Conservation (phyloP, 2,329 filamentous ascomycete species). For the Pseudomassariella vexata region DNA sequence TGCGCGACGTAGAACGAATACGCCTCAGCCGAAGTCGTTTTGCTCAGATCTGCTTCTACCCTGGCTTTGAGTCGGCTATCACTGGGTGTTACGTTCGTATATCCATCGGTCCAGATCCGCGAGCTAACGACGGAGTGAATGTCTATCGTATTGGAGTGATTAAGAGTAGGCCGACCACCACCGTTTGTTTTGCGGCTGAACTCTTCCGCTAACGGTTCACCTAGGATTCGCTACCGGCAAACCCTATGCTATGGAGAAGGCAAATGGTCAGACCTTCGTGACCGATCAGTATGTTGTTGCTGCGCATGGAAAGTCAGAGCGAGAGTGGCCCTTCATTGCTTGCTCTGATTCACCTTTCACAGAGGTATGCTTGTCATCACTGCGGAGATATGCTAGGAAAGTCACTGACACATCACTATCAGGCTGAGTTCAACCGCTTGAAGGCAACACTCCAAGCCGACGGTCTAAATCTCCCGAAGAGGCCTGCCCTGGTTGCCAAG, state of each 20-base stretch:
- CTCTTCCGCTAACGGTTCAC: conserved; percentile 15
- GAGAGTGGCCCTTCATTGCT: conserved; percentile 83
- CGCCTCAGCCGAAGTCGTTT: conserved; percentile 83
- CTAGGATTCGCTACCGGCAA: conserved; percentile 71
- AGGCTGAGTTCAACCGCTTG: conserved; percentile 79
- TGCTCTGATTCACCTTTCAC: conserved; percentile 82
- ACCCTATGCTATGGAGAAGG: conserved; percentile 74
- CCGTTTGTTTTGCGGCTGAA: background rate
- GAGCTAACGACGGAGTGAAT: conserved; percentile 52
- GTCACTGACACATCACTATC: conserved; percentile 4
- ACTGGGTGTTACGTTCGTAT: conserved; percentile 81
- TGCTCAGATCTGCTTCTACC: conserved; percentile 87
- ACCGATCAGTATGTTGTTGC: conserved; percentile 82
- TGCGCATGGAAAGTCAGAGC: conserved; percentile 76
- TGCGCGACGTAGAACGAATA: conserved; percentile 79
- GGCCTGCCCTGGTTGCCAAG: conserved; percentile 62
- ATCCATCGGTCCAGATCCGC: conserved; percentile 67
- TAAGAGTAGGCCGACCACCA: conserved; percentile 54
- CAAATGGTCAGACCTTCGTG: conserved; percentile 69
- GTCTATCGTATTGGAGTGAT: conserved; percentile 86
- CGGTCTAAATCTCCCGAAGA: conserved; percentile 68
- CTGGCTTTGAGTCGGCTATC: conserved; percentile 77
- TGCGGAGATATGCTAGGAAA: too few species aligned
- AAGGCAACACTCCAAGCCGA: conserved; percentile 69
- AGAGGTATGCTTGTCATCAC: conserved; percentile 50